Evolutionary conservation across 2,329 filamentous ascomycete genomes (phyloP).

Genomic region (Hypomyces perniciosus): DNA sequence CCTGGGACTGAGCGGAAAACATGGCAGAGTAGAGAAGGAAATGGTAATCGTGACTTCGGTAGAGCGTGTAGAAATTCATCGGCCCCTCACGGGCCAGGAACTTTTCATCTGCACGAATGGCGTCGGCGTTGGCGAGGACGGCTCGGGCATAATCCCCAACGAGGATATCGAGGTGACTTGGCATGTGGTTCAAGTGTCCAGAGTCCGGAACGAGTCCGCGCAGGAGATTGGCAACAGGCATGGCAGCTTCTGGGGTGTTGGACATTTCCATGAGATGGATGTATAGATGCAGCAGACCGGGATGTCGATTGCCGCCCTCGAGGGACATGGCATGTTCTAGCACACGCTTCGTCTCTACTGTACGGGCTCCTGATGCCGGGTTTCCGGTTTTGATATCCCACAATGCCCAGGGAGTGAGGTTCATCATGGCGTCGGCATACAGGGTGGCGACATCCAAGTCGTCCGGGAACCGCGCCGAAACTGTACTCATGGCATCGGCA

Average conservation of each 20-base stretch:
- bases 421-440: slow-evolving; percentile 42
- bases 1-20: slow-evolving; percentile 61
- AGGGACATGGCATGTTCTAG: slow-evolving; percentile 43
- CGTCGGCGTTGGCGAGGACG: slow-evolving; percentile 60
- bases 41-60: slow-evolving; percentile 69
- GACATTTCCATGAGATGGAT: slow-evolving; percentile 79
- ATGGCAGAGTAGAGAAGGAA: slow-evolving; percentile 72
- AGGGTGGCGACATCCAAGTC: slow-evolving; percentile 34
- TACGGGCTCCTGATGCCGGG: slow-evolving; percentile 27
- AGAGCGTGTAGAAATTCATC: slow-evolving; percentile 70
- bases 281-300: slow-evolving; percentile 68
- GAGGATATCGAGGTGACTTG: slow-evolving; percentile 68
- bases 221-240: slow-evolving; percentile 55
- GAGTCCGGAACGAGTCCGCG: slow-evolving; percentile 61
- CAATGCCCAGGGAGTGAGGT: slow-evolving; percentile 41
- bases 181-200: slow-evolving; percentile 71
- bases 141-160: slow-evolving; percentile 64
- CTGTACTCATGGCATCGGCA: slow-evolving; percentile 35
- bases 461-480: slow-evolving; percentile 30
- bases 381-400: slow-evolving; percentile 34
- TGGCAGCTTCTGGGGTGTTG: slow-evolving; percentile 53
- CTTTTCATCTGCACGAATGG: slow-evolving; percentile 61
- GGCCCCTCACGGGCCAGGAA: slow-evolving; percentile 55
- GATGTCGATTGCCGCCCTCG: slow-evolving; percentile 43
- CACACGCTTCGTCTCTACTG: slow-evolving; percentile 27